Evolutionary conservation across 306 rosid genomes (phyloP), one percentile per base, ranked within the genome.

Genomic region (Mimosa pudica): DNA sequence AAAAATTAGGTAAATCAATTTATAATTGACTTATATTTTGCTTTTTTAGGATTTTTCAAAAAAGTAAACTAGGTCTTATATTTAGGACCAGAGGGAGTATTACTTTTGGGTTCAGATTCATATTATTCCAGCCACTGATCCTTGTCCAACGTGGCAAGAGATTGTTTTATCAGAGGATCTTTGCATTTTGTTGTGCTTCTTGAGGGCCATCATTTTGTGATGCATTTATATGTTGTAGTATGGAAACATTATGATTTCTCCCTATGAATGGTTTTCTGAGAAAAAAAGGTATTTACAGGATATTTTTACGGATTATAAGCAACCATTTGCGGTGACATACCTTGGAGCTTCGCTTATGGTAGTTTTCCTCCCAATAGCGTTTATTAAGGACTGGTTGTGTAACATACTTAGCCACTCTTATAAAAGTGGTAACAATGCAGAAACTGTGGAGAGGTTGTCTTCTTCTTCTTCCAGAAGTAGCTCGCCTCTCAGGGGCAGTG

Each of bases 341-440:
- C 98, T 96, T 17, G 99, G 99, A 87, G 99, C 94, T 83, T 96
- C 98, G 76, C 98, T 96, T 83, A 86, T 96, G 98, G 96, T 96
- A 87, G 94, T 96, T 77, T 96, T 93, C 91, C 91, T 96, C 81
- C 99, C 99, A 77, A 63, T 96, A 89, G 93, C 97, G 69, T 91
- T 90, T 84, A 72, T 93, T 77, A 96, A 96, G 96, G 98, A 96
- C 85, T 96, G 94, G 88, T 81, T 96, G 18, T 90, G 80, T 82
- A 91, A 74, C 77, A 84, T 87, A 54, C 82, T 91, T 80, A 85
- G 13, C 66, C 88, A 73, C 71, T 89, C 97, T 86, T 91, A 90
- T 78, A 90, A 84, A 89, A 87, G 91, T 77, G 85, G 89, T 66
- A 88, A 78, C 85, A 84, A 74, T 82, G 85, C 86, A 80, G 92